Evolutionary conservation across 2,329 filamentous ascomycete species (phyloP).

Genomic region (Monosporascus sp.): DNA sequence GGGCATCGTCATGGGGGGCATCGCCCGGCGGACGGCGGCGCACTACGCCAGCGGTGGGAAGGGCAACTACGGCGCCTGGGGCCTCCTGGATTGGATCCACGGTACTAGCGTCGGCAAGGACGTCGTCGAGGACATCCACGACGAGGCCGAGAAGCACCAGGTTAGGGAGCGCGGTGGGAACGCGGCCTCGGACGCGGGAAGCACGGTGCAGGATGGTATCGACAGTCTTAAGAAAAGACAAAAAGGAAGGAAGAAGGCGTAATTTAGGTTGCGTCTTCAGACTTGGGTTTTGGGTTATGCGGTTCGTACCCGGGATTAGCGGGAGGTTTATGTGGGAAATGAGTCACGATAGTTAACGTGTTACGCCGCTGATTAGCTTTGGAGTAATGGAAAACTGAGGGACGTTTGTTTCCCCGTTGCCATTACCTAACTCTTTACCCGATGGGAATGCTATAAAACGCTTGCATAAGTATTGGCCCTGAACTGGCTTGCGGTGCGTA

Average conservation of each 20-base stretch:
- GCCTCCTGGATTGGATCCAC: slow-evolving; percentile 57
- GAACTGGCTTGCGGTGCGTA: too few relatives aligned
- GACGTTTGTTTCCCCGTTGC: too few relatives aligned
- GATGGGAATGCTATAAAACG: too few relatives aligned
- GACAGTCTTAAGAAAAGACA: slow-evolving; percentile 25
- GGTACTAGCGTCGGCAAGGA: slow-evolving; percentile 51
- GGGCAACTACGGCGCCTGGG: slow-evolving; percentile 60
- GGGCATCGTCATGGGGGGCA: slow-evolving; percentile 48
- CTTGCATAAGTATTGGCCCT: too few relatives aligned
- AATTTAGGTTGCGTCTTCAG: neutral
- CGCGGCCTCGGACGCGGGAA: slow-evolving; percentile 27
- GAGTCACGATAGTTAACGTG: too few relatives aligned
- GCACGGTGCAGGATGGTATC: slow-evolving; percentile 29
- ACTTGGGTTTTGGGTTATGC: neutral
- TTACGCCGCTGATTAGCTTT: too few relatives aligned
- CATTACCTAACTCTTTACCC: too few relatives aligned
- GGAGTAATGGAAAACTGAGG: too few relatives aligned
- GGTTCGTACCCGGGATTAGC: neutral
- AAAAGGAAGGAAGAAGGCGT: slow-evolving; percentile 19
- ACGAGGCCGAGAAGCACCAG: slow-evolving; percentile 51
- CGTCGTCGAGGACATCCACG: slow-evolving; percentile 48
- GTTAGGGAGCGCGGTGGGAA: slow-evolving; percentile 37
- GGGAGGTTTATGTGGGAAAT: neutral
- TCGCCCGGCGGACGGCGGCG: slow-evolving; percentile 38
- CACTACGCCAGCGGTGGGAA: slow-evolving; percentile 53